Base-by-base conservation (phyloP, 2,329 filamentous ascomycete species). In the Ciborinia camelliae region DNA sequence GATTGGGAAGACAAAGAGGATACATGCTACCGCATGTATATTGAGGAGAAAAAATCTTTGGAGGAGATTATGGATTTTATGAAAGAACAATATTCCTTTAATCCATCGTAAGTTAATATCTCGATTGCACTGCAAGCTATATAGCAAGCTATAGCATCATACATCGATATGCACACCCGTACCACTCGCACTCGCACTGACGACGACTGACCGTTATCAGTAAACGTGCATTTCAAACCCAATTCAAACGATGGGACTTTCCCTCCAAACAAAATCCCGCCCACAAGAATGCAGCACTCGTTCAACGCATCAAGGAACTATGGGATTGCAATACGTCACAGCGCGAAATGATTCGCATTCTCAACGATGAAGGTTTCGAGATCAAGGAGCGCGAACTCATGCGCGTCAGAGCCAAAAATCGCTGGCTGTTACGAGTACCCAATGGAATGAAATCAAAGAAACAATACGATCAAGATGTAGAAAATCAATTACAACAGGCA, bases 221-320 rank as follows among this genome's bases (percentile, higher is more conserved):
- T 75, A 91, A 91, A 79, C 87, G 90, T 66, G 87, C 88, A 51
- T 91, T 89, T 67, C 90, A 92, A 75, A 86, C 82, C 4, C 89
- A 92, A 70, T 91, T 92, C 77, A 89, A 87, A 73, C 82, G 86
- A 74, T 95, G 91, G 91, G 84, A 86, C 9, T 94, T 95, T 70
- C 90, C 90, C 18, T 85, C 83, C 65, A 91, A 91, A 75, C 86
- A 90, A 70, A 86, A 88, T 66, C 86, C 87, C 0, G 86, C 87
- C 1, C 85, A 92, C 73, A 90, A 89, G 72, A 89, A 92, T 73
- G 79, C 81, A 18, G 80, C 79, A 30, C 82, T 94, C 9, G 85
- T 90, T 48, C 83, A 82, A 23, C 85, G 91, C 37, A 83, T 94
- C 67, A 87, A 86, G 73, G 84, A 93, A 77, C 81, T 95, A 71